Base-by-base conservation (phyloP, 345 rosid genomes). In the Gossypium stocksii region DNA sequence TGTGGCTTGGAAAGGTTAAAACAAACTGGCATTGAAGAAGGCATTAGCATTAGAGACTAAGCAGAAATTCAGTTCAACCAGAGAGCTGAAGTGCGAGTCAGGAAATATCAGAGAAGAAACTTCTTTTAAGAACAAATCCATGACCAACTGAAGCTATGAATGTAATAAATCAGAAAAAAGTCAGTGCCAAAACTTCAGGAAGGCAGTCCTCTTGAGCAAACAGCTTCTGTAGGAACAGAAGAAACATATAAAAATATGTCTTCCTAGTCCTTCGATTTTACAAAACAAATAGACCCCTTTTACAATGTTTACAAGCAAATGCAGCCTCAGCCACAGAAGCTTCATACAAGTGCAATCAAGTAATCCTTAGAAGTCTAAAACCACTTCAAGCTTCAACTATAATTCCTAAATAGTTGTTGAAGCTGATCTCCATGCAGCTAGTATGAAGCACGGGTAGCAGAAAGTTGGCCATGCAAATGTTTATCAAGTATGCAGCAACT, bases 321-420 rank as follows among this genome's bases (percentile, higher is more conserved):
- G 43, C 45, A 52, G 0, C 59, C 45, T 23, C 57, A 69, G 34
- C 17, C 19, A 27, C 57, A 48, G 14, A 68, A 14, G 19, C 45
- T 49, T 51, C 23, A 25, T 16, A 51, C 19, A 15, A 23, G 8
- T 49, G 41, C 49, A 49, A 49, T 25, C 51, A 51, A 48, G 53
- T 17, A 16, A 51, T 29, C 43, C 44, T 48, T 48, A 68, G 8
- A 68, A 68, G 19, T 51, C 23, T 9, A 57, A 59, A 68, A 76
- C 19, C 13, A 14, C 23, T 71, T 41, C 71, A 61, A 49, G 75
- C 56, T 15, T 43, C 45, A 27, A 57, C 54, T 19, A 48, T 20
- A 76, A 70, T 53, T 23, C 45, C 63, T 15, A 62, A 16, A 49
- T 49, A 29, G 69, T 60, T 54, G n/a, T n/a, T n/a, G n/a, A n/a